These are phyloP conservation scores for Linum tenue DNA, from an alignment of 345 rosid genomes.

Conservation along the genomic window DNA sequence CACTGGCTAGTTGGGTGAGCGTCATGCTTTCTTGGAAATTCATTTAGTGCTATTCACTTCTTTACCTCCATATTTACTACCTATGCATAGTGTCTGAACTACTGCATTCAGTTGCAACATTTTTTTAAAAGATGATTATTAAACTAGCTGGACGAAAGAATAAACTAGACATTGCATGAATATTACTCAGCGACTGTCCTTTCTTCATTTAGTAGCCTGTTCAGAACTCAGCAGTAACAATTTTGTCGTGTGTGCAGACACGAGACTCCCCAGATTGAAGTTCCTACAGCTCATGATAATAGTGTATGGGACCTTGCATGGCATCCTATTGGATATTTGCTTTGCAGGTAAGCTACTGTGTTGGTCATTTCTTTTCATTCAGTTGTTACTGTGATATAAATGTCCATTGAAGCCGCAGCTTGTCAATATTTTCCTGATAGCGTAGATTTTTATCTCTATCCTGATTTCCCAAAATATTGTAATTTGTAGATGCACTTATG, in stretches of 20 bases:
- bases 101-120: background rate
- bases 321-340: slow-evolving; percentile 99
- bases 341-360: slow-evolving; percentile 61
- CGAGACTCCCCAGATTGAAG: slow-evolving; percentile 91
- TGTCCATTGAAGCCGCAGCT: background rate
- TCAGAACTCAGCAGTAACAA: background rate
- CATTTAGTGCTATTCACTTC: background rate
- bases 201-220: background rate
- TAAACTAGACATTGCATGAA: no score
- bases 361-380: background rate
- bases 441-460: no score
- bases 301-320: slow-evolving; percentile 96
- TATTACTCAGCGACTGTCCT: no score
- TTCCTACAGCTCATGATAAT: slow-evolving; percentile 73
- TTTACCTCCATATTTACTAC: background rate
- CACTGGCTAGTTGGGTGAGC: slow-evolving; percentile 95
- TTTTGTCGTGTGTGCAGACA: slow-evolving; percentile 45
- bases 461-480: background rate
- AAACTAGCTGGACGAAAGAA: background rate
- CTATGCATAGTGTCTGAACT: background rate
- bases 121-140: no score
- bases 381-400: background rate
- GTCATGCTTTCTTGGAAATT: background rate
- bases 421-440: background rate
- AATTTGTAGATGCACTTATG: background rate